A percentile compares a stretch with the other conserved stretches of the same genome.
These are phyloP conservation scores for Penicillium sp. DNA, from an alignment of 2,329 filamentous ascomycete species.

Conservation along the genomic window DNA sequence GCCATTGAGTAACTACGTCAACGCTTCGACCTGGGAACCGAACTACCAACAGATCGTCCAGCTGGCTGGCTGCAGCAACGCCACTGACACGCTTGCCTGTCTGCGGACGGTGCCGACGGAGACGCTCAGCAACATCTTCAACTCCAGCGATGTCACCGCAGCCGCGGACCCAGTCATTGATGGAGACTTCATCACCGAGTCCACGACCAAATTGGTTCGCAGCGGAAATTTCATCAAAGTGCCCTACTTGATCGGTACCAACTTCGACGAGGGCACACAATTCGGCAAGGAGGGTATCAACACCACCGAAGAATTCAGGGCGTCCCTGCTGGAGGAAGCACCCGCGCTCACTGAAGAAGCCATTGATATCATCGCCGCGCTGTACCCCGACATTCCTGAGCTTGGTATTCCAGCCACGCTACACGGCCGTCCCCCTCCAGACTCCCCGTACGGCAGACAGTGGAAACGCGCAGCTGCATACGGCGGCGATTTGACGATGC, in stretches of 20 bases:
- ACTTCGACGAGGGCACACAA: slow-evolving; percentile 76
- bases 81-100: slow-evolving; percentile 45
- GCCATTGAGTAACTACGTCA: slow-evolving; percentile 60
- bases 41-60: slow-evolving; percentile 38
- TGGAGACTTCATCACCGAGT: slow-evolving; percentile 57
- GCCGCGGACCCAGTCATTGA: slow-evolving; percentile 38
- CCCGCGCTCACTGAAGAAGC: neutral
- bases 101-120: slow-evolving; percentile 64
- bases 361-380: neutral
- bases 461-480: slow-evolving; percentile 12
- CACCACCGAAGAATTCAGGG: slow-evolving; percentile 5
- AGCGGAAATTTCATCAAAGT: slow-evolving; percentile 57
- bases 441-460: neutral
- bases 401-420: slow-evolving; percentile 8
- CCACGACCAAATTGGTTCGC: slow-evolving; percentile 56
- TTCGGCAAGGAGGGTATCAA: slow-evolving; percentile 40
- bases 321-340: neutral
- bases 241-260: slow-evolving; percentile 66
- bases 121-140: slow-evolving; percentile 50
- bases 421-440: neutral
- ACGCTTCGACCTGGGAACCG: slow-evolving; percentile 56
- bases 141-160: neutral
- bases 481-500: slow-evolving; percentile 10
- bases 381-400: slow-evolving; percentile 8
- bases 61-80: slow-evolving; percentile 30